Percentiles rank a stretch among this genome's conserved stretches.
phyloP scores from a whole-genome alignment of 2,329 filamentous ascomycete species.

The Phyllosticta citrichinensis region DNA sequence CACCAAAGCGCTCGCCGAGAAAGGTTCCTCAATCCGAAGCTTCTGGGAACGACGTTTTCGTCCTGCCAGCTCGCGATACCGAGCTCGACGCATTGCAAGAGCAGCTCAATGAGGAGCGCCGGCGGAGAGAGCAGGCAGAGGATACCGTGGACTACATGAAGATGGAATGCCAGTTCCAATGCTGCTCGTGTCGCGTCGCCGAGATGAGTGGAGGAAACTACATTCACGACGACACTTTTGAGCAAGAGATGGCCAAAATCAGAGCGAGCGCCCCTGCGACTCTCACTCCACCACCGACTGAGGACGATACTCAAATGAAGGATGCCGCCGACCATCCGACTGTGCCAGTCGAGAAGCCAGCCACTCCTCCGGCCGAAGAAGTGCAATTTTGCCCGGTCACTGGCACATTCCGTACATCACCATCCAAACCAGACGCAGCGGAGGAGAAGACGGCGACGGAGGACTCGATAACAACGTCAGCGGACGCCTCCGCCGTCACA shows the following conservation, averaged over 20 bases:
- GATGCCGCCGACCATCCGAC: neutral
- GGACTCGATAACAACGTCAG: conserved; percentile 1
- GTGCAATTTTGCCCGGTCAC: conserved; percentile 28
- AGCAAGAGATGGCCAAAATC: conserved; percentile 27
- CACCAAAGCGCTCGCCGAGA: conserved; percentile 44
- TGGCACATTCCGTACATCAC: conserved; percentile 29
- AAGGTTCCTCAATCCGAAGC: conserved; percentile 33
- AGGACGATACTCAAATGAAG: conserved; percentile 33
- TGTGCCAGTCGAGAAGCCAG: conserved; percentile 11
- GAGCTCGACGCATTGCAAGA: conserved; percentile 40
- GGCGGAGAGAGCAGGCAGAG: conserved; percentile 55
- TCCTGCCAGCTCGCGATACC: conserved; percentile 12
- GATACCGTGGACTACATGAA: conserved; percentile 69
- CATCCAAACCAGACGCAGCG: conserved; percentile 14
- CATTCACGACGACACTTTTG: conserved; percentile 27
- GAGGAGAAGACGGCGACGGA: conserved; percentile 1
- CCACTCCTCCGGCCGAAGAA: neutral
- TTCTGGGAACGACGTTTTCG: conserved; percentile 38
- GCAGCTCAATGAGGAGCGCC: conserved; percentile 43
- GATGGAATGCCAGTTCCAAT: conserved; percentile 60
- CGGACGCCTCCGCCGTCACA: neutral
- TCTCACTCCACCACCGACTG: conserved; percentile 54
- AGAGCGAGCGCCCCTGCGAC: conserved; percentile 38
- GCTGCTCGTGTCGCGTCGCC: conserved; percentile 48
- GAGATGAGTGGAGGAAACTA: conserved; percentile 29